Percentiles rank a stretch among this genome's conserved stretches.
Conservation (phyloP, 2,329 filamentous ascomycete species). For the Geosmithia flava region DNA sequence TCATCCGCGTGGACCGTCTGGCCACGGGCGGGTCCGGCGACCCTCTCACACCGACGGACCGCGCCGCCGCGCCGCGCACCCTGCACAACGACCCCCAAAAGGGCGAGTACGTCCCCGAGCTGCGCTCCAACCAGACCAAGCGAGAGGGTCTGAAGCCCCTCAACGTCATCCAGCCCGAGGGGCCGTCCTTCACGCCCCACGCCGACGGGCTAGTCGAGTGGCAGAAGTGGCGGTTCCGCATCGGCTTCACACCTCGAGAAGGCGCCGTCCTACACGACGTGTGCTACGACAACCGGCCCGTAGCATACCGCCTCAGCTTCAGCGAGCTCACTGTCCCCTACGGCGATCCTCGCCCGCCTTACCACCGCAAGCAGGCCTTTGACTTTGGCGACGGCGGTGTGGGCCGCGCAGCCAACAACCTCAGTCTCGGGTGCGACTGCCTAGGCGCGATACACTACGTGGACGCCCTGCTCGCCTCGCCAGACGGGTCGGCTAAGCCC, state of each 20-base stretch:
- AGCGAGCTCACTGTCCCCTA: conserved; percentile 63
- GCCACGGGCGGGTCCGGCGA: conserved; percentile 35
- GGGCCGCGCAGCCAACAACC: conserved; percentile 55
- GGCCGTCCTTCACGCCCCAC: conserved; percentile 50
- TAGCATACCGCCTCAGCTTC: conserved; percentile 55
- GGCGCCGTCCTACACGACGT: conserved; percentile 60
- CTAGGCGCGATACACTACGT: conserved; percentile 56
- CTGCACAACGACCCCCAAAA: conserved; percentile 28
- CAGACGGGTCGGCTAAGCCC: conserved; percentile 37
- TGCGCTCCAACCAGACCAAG: conserved; percentile 28
- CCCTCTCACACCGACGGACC: conserved; percentile 22
- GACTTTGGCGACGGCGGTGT: conserved; percentile 60
- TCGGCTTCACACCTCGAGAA: conserved; percentile 59
- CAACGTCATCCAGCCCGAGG: conserved; percentile 58
- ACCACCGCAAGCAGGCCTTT: conserved; percentile 59
- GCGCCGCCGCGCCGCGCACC: conserved; percentile 24
- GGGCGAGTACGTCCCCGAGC: conserved; percentile 36
- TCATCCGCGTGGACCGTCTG: conserved; percentile 45
- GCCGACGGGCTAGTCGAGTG: conserved; percentile 37
- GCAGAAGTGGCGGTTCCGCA: conserved; percentile 59
- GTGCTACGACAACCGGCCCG: conserved; percentile 49
- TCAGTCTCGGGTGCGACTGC: conserved; percentile 57
- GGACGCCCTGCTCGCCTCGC: conserved; percentile 38
- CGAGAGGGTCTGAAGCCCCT: conserved; percentile 53
- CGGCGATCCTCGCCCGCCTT: conserved; percentile 51